Base-by-base conservation (phyloP, 148 eudicot genomes). In the Rhododendron vialii region DNA sequence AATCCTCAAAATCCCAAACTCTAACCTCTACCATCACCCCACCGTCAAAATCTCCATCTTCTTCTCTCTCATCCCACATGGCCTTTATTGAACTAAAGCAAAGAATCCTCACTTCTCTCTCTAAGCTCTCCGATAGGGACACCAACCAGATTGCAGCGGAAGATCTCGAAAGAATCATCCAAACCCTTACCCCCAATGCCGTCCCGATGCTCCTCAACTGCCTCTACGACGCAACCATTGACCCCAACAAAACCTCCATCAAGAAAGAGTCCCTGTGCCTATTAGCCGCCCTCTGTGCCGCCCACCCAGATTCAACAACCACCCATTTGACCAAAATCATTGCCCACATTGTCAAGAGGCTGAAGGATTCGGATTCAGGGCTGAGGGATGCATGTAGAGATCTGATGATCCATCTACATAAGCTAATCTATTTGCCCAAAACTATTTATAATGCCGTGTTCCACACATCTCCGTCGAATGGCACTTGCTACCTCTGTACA, bases 41-140 rank as follows among this genome's bases (percentile, higher is more conserved):
- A 55, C 24, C 90, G 8, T 75, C 92, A 4, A 85, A 87, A 76
- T 17, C 90, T 48, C 15, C 88, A 30, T 30, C 91, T 14, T 78
- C 88, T 24, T 47, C 91, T 0, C 88, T 95, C 7, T 92, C 98
- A 2, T 89, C 96, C 2, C 99, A 95, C 81, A 84, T 97, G 14
- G 99, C 99, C 75, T 94, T 94, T 94, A 89, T 97, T 33, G 99
- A 97, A 87, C 91, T 95, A 10, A 97, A 97, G 88, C 99, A 97
- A 47, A 84, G 91, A 79, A 92, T 94, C 88, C 87, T 97, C 18
- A 95, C 90, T 4, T 94, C 99, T 2, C 89, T 97, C 38, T 91
- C 98, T 5, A 97, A 95, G 83, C 94, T 97, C 51, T 92, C 99
- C 9, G 99, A 97, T 76, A 85, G 99, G n/a, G 99, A 95, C 88